phyloP scores from a whole-genome alignment of 192 early-diverging fungal species.

The Glomus cerebriforme region DNA sequence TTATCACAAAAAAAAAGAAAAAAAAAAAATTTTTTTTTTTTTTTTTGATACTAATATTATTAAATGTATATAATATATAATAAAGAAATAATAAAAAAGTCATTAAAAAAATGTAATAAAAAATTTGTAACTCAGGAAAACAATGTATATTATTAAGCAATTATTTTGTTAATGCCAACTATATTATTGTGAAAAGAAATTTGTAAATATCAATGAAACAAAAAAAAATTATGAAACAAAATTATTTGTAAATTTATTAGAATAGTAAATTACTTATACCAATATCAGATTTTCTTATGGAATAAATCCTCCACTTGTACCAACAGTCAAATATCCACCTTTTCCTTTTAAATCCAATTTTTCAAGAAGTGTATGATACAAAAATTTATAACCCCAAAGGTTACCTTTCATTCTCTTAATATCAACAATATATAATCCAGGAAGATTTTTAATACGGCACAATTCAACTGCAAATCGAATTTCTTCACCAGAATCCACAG shows the following conservation, averaged over 20 bases:
- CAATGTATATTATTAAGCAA: neutral
- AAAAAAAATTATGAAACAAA: neutral
- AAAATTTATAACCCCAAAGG: constrained; percentile 77
- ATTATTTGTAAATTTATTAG: neutral
- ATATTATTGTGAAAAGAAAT: neutral
- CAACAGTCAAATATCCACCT: constrained; percentile 47
- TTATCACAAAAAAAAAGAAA: too few relatives aligned
- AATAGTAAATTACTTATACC: neutral
- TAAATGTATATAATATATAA: too few relatives aligned
- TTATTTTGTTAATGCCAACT: neutral
- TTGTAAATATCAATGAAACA: neutral
- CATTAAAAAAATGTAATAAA: neutral
- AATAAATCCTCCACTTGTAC: constrained; percentile 29
- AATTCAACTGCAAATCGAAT: constrained; percentile 87
- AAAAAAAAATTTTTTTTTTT: too few relatives aligned
- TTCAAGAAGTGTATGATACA: constrained; percentile 64
- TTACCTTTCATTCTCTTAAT: constrained; percentile 73
- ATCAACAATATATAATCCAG: constrained; percentile 74
- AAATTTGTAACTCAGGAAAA: neutral
- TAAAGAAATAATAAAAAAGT: neutral
- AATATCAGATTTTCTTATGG: neutral
- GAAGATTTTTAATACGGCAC: constrained; percentile 88
- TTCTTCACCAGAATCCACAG: constrained; percentile 71
- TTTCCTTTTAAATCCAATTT: constrained; percentile 50
- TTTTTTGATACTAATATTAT: too few relatives aligned